A percentile compares a stretch with the other conserved stretches of the same genome.
Conservation (phyloP, 805 yeast genomes). For the Metschnikowia reukaufii region DNA sequence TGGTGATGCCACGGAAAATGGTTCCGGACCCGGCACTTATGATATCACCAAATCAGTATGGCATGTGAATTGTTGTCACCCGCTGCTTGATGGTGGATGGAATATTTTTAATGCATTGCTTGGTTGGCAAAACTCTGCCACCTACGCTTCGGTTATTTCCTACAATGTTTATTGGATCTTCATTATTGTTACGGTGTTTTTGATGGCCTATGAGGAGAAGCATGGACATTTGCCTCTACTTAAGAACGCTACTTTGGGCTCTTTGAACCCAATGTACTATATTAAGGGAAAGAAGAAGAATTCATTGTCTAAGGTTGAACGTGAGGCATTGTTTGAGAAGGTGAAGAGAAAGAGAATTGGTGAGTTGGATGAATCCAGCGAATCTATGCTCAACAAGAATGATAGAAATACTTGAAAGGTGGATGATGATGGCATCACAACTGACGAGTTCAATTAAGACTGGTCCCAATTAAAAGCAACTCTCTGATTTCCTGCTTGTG, state of each 20-base stretch:
- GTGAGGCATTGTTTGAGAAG: constrained; percentile 49
- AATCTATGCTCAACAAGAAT: constrained; percentile 12
- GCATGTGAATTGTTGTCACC: constrained; percentile 98
- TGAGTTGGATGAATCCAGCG: constrained; percentile 8
- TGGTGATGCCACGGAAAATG: constrained; percentile 92
- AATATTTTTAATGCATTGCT: constrained; percentile 90
- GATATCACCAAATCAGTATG: constrained; percentile 77
- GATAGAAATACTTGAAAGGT: constrained; percentile 4
- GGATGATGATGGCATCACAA: neutral
- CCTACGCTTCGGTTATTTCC: constrained; percentile 85
- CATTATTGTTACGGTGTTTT: constrained; percentile 51
- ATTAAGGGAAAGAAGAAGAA: constrained; percentile 65
- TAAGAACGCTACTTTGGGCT: constrained; percentile 35
- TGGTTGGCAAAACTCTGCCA: constrained; percentile 98
- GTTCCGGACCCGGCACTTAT: constrained; percentile 94
- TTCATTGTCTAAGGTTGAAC: constrained; percentile 53
- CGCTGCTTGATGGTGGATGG: constrained; percentile 92
- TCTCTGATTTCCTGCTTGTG: neutral
- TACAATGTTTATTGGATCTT: constrained; percentile 88
- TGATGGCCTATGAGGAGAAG: constrained; percentile 83
- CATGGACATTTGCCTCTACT: constrained; percentile 75
- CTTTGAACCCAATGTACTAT: constrained; percentile 73
- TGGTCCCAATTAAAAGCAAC: neutral
- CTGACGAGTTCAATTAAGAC: neutral
- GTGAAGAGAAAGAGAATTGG: constrained; percentile 23